A percentile compares a stretch with the other conserved stretches of the same genome.
Evolutionary conservation across 257 asterid genomes (phyloP).

Genomic region (Nicotiana obtusifolia): DNA sequence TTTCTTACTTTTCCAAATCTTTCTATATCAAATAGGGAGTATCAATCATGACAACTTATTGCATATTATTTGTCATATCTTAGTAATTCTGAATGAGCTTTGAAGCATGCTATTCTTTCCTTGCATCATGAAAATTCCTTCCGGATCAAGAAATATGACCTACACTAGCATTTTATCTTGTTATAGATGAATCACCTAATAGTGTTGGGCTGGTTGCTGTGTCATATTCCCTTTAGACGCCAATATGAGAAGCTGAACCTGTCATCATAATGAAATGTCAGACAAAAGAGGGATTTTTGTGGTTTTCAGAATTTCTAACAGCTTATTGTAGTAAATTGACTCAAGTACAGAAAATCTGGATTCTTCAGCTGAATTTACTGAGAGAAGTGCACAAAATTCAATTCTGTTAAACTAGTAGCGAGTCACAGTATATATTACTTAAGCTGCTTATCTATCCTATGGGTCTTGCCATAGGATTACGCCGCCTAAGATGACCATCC

Average conservation of each 20-base stretch:
- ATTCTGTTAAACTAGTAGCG: neutral
- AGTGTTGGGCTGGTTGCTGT: neutral
- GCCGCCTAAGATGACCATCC: neutral
- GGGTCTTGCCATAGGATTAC: neutral
- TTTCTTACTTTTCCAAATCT: neutral
- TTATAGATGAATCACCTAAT: neutral
- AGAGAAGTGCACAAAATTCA: neutral
- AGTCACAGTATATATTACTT: neutral
- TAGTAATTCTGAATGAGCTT: neutral
- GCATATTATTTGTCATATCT: neutral
- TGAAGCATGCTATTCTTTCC: neutral
- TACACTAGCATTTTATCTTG: conserved; percentile 3
- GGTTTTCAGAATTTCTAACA: neutral
- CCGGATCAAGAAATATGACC: neutral
- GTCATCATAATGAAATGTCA: neutral
- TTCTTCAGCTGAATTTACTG: neutral
- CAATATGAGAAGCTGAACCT: neutral
- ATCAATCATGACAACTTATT: neutral
- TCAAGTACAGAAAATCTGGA: neutral
- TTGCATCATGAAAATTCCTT: conserved; percentile 1
- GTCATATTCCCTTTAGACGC: neutral
- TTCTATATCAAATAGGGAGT: neutral
- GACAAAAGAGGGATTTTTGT: neutral
- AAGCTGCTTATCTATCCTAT: neutral
- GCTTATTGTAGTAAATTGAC: neutral